A percentile compares a stretch with the other conserved stretches of the same genome.
Evolutionary conservation across 2,329 filamentous ascomycete genomes (phyloP).

Genomic region (Aspergillus quadricinctus): DNA sequence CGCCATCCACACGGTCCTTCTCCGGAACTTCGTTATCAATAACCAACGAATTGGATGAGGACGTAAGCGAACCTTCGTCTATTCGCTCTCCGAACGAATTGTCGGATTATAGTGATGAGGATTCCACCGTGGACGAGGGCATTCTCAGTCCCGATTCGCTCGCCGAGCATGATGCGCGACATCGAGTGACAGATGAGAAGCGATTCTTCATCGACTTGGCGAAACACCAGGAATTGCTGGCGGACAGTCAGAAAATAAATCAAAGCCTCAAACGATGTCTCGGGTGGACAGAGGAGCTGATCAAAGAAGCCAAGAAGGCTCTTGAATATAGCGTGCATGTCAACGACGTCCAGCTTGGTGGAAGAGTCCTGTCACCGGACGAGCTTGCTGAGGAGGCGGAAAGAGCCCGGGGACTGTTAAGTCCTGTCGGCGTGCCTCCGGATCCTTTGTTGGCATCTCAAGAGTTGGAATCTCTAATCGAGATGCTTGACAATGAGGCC

Average conservation of each 20-base stretch:
- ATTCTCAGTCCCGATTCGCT: constrained; percentile 31
- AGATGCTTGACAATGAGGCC: background rate
- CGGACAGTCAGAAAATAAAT: constrained; percentile 93
- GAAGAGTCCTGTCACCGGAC: constrained; percentile 69
- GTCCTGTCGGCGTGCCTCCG: constrained; percentile 15
- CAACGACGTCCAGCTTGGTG: constrained; percentile 76
- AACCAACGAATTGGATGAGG: constrained; percentile 42
- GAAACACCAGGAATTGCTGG: constrained; percentile 81
- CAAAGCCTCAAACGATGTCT: constrained; percentile 87
- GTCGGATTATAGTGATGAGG: constrained; percentile 39
- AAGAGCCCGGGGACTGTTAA: constrained; percentile 30
- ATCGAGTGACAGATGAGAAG: constrained; percentile 73
- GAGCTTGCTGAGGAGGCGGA: constrained; percentile 47
- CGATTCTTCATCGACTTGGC: constrained; percentile 78
- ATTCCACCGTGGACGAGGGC: constrained; percentile 35
- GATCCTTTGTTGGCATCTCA: background rate
- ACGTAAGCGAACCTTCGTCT: constrained; percentile 27
- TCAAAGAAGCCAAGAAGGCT: constrained; percentile 82
- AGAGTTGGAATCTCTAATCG: background rate
- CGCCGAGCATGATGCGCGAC: constrained; percentile 41
- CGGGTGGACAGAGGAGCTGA: constrained; percentile 83
- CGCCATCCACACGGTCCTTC: constrained; percentile 44
- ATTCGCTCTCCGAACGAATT: constrained; percentile 29
- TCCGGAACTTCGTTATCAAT: constrained; percentile 44
- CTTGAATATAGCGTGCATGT: constrained; percentile 75